Conservation (phyloP, 2,329 filamentous ascomycete species). For the Xylaria polymorpha region DNA sequence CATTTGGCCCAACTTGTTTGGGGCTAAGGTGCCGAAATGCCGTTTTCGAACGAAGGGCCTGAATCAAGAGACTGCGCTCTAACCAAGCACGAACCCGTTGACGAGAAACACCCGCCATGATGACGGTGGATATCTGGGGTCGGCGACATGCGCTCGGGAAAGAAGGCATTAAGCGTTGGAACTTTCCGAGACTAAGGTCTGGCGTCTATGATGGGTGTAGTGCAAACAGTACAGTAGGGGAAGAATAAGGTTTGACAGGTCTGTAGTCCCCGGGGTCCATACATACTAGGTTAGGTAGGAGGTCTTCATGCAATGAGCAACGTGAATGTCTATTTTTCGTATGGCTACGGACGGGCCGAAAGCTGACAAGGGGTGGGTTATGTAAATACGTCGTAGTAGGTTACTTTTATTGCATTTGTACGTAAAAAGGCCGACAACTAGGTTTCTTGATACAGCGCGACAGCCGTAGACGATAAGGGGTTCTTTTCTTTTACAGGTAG, state of each 20-base stretch:
- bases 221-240: background rate
- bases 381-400: background rate
- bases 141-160: background rate
- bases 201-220: background rate
- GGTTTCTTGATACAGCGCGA: background rate
- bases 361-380: background rate
- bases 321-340: background rate
- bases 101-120: background rate
- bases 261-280: background rate
- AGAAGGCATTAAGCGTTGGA: background rate
- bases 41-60: background rate
- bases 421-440: background rate
- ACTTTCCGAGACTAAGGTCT: background rate
- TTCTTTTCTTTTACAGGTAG: background rate
- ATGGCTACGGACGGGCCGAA: conserved; percentile 12
- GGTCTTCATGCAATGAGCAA: conserved; percentile 1
- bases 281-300: background rate
- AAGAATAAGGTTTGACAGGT: conserved; percentile 10
- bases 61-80: conserved; percentile 2
- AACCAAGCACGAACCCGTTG: background rate
- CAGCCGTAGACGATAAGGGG: background rate
- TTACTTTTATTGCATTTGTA: background rate
- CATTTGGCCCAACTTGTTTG: background rate
- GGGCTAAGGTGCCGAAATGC: background rate
- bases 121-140: background rate